These are phyloP conservation scores for Datisca glomerata DNA, from an alignment of 306 rosid species.

Conservation along the genomic window DNA sequence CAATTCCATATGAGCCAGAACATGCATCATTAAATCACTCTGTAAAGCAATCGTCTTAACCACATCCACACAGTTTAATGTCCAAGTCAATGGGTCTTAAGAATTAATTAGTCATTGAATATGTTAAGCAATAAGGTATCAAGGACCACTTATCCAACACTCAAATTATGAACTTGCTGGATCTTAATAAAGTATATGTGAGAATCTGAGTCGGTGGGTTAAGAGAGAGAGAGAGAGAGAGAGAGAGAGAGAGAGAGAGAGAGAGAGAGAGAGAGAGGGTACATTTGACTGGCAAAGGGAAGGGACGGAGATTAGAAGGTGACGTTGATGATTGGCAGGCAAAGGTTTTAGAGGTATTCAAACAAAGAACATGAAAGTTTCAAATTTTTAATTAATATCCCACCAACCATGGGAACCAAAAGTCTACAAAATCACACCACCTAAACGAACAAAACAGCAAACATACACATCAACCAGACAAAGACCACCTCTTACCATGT, in stretches of 20 bases:
- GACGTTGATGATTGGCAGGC: conserved; percentile 7
- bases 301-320: no score
- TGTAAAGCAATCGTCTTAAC: no score
- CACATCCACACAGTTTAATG: background rate
- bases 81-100: background rate
- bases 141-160: no score
- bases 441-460: conserved; percentile 16
- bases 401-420: conserved; percentile 35
- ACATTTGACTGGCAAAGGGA: no score
- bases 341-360: conserved; percentile 4
- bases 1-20: no score
- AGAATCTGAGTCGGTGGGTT: background rate
- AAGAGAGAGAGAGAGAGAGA: conserved; percentile 1
- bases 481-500: conserved; percentile 17
- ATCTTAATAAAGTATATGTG: background rate
- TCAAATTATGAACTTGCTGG: no score
- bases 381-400: conserved; percentile 32
- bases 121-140: background rate
- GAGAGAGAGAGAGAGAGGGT: conserved; percentile 11
- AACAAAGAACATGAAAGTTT: conserved; percentile 35
- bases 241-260: conserved; percentile 1
- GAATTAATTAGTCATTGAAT: no score
- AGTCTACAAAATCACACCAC: no score
- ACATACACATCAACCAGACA: conserved; percentile 19
- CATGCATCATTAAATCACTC: no score